phyloP scores from a whole-genome alignment of 495 filamentous ascomycete genomes.

The Penicillium cosmopolitanum region DNA sequence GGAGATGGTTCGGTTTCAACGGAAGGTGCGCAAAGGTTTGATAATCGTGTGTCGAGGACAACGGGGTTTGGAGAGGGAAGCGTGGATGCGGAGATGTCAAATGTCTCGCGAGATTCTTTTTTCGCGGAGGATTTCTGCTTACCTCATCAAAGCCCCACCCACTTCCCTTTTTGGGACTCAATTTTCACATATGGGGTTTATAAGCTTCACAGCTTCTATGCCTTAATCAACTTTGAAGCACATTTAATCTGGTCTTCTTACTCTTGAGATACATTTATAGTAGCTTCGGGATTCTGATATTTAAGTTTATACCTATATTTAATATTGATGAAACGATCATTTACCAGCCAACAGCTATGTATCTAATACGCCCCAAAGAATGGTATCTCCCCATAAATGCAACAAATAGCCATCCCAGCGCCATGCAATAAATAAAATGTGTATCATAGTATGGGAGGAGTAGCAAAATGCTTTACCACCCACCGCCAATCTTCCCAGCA shows the following conservation, averaged over 20 bases:
- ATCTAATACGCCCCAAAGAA: not conserved
- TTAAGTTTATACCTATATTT: not conserved
- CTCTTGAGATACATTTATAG: no score
- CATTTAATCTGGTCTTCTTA: no score
- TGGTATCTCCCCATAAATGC: conserved; percentile 27
- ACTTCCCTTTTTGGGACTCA: not conserved
- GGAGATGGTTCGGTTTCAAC: not conserved
- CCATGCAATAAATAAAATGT: conserved; percentile 25
- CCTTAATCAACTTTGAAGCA: no score
- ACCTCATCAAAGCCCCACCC: not conserved
- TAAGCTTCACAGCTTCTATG: not conserved
- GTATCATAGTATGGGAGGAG: not conserved
- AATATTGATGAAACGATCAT: not conserved
- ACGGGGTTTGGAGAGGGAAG: not conserved
- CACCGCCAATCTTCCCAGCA: conserved; percentile 90
- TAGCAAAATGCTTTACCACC: conserved; percentile 67
- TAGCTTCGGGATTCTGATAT: not conserved
- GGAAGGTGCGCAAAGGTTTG: not conserved
- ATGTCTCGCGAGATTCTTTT: conserved; percentile 24
- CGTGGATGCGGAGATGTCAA: not conserved
- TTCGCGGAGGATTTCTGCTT: conserved; percentile 11
- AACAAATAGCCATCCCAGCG: conserved; percentile 14
- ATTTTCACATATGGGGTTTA: not conserved
- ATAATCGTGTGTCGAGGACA: not conserved
- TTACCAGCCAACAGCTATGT: not conserved